phyloP scores from a whole-genome alignment of 345 rosid species.

The Trapa bicornis region DNA sequence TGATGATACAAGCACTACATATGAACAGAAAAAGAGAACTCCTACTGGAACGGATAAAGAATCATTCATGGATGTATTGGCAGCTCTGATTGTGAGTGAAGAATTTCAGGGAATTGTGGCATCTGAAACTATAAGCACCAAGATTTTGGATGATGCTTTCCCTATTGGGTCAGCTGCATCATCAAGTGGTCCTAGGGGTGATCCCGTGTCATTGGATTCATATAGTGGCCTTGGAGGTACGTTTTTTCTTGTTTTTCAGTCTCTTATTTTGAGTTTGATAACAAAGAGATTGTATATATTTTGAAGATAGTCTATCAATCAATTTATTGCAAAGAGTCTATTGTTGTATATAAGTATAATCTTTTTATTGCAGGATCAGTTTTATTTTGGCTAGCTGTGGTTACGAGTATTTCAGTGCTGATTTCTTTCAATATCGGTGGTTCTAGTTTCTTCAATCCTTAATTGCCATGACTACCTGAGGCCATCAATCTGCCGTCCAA shows the following conservation, averaged over 20 bases:
- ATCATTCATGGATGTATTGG: constrained; percentile 86
- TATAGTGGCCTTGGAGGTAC: constrained; percentile 17
- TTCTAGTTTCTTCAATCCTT: constrained; percentile 86
- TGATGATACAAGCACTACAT: constrained; percentile 36
- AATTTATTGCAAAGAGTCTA: too few relatives aligned
- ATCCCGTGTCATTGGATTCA: constrained; percentile 24
- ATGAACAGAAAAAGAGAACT: constrained; percentile 22
- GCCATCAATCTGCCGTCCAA: neutral
- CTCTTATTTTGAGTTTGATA: neutral
- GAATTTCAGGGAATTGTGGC: constrained; percentile 97
- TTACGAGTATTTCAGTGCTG: constrained; percentile 56
- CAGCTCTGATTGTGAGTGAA: constrained; percentile 86
- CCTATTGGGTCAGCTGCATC: constrained; percentile 21
- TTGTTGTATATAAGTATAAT: neutral
- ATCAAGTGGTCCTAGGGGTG: constrained; percentile 19
- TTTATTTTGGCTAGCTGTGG: constrained; percentile 57
- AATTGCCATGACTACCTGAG: constrained; percentile 8
- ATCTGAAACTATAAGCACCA: constrained; percentile 58
- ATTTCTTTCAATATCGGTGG: constrained; percentile 61
- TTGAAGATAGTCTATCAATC: neutral
- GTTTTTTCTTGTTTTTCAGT: constrained; percentile 5
- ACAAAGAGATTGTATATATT: neutral
- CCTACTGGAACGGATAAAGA: constrained; percentile 44
- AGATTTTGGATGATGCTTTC: constrained; percentile 29
- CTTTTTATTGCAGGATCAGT: constrained; percentile 46